Evolutionary conservation across 768 basidiomycete genomes (phyloP), one percentile per base, ranked within the genome.

Genomic region (Phlebiopsis flavidoalba): DNA sequence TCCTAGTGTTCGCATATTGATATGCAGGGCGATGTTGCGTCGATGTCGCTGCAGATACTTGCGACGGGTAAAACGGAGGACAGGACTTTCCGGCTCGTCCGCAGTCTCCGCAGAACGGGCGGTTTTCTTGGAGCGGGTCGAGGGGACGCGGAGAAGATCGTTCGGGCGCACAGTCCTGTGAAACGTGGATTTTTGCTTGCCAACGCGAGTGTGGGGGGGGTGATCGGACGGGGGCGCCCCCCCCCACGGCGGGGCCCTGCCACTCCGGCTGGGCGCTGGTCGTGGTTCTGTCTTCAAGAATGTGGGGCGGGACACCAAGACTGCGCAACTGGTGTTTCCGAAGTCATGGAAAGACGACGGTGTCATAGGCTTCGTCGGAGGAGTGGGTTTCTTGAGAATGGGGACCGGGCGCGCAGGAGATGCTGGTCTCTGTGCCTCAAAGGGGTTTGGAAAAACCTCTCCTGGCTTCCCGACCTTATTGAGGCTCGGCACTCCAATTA

Each of bases 51-150:
- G 59, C 60, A 8, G 61, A 62, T 12, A 52, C 22, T 36, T 62
- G 61, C 5, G 61, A 62, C n/a, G n/a, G n/a, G 26, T 62, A 62
- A n/a, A n/a, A 62, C 40, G 19, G 61, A 62, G n/a, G 3, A 40
- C 35, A 10, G 61, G 57, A 43, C 61, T 62, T 15, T 60, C 59
- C 14, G 21, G 40, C 10, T 47, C 43, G 7, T 46, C 52, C 19
- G 12, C 31, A 26, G 45, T 31, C 36, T 59, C 58, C 17, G 22
- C 31, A 8, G 52, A 26, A 15, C 45, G 43, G 12, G 52, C 19
- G 8, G 19, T 37, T 1, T 31, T 35, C 40, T 33, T 37, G 8
- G 60, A 57, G 12, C 53, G 52, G 12, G 54, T 52, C 15, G 60
- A 57, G 19, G 60, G 21, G 24, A 61, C 46, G 2, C 60, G 55